phyloP scores from a whole-genome alignment of 2,329 filamentous ascomycete species.

The Exutisphaerella laricina region DNA sequence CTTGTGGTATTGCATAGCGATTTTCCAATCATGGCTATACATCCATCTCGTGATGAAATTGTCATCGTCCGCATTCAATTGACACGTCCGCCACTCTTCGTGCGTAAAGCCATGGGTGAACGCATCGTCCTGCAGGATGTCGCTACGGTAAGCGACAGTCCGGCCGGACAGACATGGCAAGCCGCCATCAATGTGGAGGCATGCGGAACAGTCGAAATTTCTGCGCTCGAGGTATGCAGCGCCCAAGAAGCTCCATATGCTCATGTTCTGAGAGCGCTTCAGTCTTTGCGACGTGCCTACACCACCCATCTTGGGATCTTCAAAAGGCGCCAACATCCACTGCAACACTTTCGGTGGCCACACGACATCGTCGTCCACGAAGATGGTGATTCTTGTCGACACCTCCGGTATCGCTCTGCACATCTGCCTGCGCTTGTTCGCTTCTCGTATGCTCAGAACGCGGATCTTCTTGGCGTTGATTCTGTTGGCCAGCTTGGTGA shows the following conservation, averaged over 20 bases:
- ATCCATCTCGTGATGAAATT: constrained; percentile 98
- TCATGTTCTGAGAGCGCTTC: constrained; percentile 59
- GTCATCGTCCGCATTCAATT: constrained; percentile 93
- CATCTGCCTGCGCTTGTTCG: constrained; percentile 93
- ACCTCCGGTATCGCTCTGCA: constrained; percentile 85
- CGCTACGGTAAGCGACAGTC: constrained; percentile 84
- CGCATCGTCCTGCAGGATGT: constrained; percentile 76
- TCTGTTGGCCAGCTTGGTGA: constrained; percentile 47
- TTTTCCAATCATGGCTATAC: constrained; percentile 86
- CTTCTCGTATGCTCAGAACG: constrained; percentile 72
- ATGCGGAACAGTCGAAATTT: constrained; percentile 95
- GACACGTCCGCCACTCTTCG: constrained; percentile 81
- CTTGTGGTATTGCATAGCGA: constrained; percentile 87
- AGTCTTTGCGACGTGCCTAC: constrained; percentile 90
- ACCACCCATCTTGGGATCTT: constrained; percentile 75
- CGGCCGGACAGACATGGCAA: constrained; percentile 96
- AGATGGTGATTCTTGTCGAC: constrained; percentile 75
- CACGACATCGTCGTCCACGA: constrained; percentile 93
- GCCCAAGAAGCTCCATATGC: constrained; percentile 82
- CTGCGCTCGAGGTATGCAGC: constrained; percentile 87
- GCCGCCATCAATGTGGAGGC: constrained; percentile 88
- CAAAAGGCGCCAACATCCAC: constrained; percentile 91
- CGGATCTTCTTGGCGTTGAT: constrained; percentile 60
- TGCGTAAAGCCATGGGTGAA: constrained; percentile 88
- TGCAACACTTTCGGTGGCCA: constrained; percentile 81